These are phyloP conservation scores for Acacia confusa DNA, from an alignment of 306 rosid species.

Conservation along the genomic window DNA sequence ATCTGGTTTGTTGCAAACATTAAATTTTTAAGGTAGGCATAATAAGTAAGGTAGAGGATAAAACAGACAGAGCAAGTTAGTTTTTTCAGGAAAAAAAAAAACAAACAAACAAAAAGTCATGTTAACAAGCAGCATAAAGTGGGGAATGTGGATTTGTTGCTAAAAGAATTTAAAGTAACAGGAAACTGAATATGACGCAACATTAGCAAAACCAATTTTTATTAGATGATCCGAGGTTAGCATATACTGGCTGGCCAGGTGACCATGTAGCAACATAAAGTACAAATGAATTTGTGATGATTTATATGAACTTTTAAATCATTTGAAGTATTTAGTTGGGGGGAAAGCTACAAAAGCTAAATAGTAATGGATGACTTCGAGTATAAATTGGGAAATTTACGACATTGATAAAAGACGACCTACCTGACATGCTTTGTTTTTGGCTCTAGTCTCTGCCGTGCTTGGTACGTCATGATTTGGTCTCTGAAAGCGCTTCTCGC, in stretches of 20 bases:
- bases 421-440: constrained; percentile 92
- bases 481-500: constrained; percentile 78
- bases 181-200: background rate
- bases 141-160: background rate
- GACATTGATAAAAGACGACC: constrained; percentile 18
- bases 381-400: constrained; percentile 6
- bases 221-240: background rate
- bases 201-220: background rate
- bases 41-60: background rate
- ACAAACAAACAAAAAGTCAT: background rate
- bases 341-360: constrained; percentile 7
- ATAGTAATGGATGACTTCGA: constrained; percentile 1
- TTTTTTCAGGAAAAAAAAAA: background rate
- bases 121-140: background rate
- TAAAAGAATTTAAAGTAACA: background rate
- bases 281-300: constrained; percentile 3
- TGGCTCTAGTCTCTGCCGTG: constrained; percentile 95
- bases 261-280: background rate
- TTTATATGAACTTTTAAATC: background rate
- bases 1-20: background rate
- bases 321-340: background rate
- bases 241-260: background rate
- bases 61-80: background rate
- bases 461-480: constrained; percentile 95
- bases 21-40: background rate